These are phyloP conservation scores for Guillardia theta DNA, from an alignment of 78 protist genomes.

Conservation along the genomic window DNA sequence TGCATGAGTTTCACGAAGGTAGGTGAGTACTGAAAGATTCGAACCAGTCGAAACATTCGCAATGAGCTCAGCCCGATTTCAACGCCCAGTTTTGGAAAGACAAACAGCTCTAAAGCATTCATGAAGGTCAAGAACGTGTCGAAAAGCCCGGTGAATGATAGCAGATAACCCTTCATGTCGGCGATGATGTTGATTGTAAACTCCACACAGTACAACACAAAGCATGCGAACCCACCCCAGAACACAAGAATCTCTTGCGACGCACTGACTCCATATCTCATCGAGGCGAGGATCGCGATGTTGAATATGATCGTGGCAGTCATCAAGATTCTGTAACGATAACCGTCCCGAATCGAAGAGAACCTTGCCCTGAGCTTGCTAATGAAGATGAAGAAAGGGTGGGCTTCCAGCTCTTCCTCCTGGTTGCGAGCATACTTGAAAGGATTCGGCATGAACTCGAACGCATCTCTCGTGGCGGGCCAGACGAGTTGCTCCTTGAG, in stretches of 20 bases:
- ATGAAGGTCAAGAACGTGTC: not conserved
- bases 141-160: not conserved
- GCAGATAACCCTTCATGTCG: not conserved
- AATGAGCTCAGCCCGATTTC: not conserved
- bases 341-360: not conserved
- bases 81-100: not conserved
- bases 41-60: not conserved
- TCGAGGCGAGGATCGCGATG: not conserved
- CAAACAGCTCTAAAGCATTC: not conserved
- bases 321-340: not conserved
- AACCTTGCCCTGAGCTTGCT: not conserved
- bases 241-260: not conserved
- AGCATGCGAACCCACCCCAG: conserved; percentile 16
- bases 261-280: not conserved
- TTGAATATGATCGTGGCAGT: not conserved
- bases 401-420: not conserved
- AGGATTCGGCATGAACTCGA: not conserved
- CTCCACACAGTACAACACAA: not conserved
- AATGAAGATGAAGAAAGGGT: not conserved
- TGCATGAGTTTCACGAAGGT: not conserved
- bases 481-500: not conserved
- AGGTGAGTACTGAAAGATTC: not conserved
- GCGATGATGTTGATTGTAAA: not conserved
- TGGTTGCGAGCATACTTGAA: too few relatives aligned
- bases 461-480: not conserved